phyloP scores from a whole-genome alignment of 2,329 filamentous ascomycete genomes.

The Aureobasidium sp. region DNA sequence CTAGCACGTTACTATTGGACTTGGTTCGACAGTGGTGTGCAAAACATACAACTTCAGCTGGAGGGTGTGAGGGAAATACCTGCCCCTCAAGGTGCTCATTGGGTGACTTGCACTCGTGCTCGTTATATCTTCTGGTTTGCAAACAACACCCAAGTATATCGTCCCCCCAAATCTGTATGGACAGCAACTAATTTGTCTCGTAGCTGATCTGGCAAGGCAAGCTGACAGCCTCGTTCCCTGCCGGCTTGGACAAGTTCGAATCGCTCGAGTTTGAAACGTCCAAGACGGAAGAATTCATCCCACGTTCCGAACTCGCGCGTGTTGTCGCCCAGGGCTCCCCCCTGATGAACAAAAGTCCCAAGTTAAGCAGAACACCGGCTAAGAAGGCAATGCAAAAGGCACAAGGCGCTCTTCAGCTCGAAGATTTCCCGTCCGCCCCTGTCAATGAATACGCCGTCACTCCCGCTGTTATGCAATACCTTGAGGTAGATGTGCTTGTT shows the following conservation, averaged over 20 bases:
- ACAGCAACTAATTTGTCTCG: slow-evolving; percentile 17
- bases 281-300: slow-evolving; percentile 75
- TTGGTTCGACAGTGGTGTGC: slow-evolving; percentile 80
- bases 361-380: slow-evolving; percentile 51
- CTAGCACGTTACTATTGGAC: slow-evolving; percentile 85
- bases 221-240: slow-evolving; percentile 72
- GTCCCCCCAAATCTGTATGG: neutral
- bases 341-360: slow-evolving; percentile 44
- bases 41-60: slow-evolving; percentile 76
- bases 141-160: slow-evolving; percentile 69
- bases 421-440: slow-evolving; percentile 39
- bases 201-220: slow-evolving; percentile 72
- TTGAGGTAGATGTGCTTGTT: slow-evolving; percentile 47
- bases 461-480: slow-evolving; percentile 50
- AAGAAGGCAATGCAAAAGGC: slow-evolving; percentile 38
- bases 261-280: slow-evolving; percentile 73
- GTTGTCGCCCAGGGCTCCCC: slow-evolving; percentile 42
- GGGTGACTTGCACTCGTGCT: slow-evolving; percentile 68
- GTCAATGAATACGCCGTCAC: slow-evolving; percentile 50
- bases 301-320: slow-evolving; percentile 53
- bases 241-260: slow-evolving; percentile 66
- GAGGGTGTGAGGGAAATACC: slow-evolving; percentile 57
- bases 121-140: slow-evolving; percentile 87
- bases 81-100: slow-evolving; percentile 58
- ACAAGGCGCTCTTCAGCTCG: slow-evolving; percentile 38